Conservation (phyloP, 495 filamentous ascomycete species). For the Hapsidospora chrysogenum region DNA sequence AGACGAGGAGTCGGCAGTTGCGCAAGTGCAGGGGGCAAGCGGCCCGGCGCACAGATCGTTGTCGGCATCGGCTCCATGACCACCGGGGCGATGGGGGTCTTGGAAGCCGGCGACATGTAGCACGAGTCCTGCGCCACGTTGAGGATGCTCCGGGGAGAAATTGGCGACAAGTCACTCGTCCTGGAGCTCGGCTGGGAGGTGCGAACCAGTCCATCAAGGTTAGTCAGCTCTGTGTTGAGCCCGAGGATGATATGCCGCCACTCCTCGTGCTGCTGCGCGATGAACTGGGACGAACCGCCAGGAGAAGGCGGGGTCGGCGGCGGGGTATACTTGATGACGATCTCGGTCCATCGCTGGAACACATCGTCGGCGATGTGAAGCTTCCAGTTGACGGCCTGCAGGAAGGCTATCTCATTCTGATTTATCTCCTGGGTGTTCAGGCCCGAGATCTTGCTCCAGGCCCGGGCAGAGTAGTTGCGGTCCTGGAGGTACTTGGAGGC, state of each 20-base stretch:
- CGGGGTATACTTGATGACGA: constrained; percentile 74
- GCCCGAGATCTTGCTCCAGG: constrained; percentile 97
- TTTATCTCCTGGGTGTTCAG: constrained; percentile 85
- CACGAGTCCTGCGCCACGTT: constrained; percentile 20
- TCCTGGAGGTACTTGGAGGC: constrained; percentile 97
- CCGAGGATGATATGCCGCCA: constrained; percentile 67
- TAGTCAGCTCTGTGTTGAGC: constrained; percentile 61
- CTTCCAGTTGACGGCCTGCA: constrained; percentile 80
- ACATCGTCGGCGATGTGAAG: constrained; percentile 78
- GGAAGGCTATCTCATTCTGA: constrained; percentile 87
- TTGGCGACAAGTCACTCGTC: constrained; percentile 13
- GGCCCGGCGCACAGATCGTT: constrained; percentile 23
- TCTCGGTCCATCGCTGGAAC: constrained; percentile 85
- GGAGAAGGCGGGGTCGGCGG: constrained; percentile 40
- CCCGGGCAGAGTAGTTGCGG: constrained; percentile 89
- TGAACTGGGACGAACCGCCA: constrained; percentile 24
- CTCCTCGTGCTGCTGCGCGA: constrained; percentile 31
- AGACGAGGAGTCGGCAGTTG: constrained; percentile 58
- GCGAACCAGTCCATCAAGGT: constrained; percentile 31
- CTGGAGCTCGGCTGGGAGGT: constrained; percentile 8
- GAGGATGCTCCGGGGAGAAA: constrained; percentile 16
- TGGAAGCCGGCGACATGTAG: no score
- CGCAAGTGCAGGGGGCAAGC: constrained; percentile 36
- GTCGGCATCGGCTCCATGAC: constrained; percentile 44
- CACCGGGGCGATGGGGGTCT: no score